Percentiles rank a stretch among this genome's conserved stretches.
These are phyloP conservation scores for Globisporangium nodosum DNA, from an alignment of 352 stramenopile species.

Conservation along the genomic window DNA sequence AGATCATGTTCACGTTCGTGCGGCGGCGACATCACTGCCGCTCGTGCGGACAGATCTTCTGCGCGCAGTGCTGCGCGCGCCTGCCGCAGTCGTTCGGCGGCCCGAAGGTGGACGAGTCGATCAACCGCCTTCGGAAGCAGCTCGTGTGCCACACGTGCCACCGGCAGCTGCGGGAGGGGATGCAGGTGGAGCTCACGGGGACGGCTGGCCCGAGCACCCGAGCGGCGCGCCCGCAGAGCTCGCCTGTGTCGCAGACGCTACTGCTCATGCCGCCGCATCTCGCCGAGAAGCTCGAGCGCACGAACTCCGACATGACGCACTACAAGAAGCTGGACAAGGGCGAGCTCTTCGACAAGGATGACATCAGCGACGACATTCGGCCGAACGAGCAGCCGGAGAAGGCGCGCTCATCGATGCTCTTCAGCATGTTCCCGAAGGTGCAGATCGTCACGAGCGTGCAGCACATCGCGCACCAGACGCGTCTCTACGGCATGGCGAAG, in stretches of 20 bases:
- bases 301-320: conserved; percentile 47
- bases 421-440: conserved; percentile 84
- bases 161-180: conserved; percentile 69
- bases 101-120: conserved; percentile 72
- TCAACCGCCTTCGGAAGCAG: conserved; percentile 70
- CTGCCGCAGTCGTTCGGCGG: conserved; percentile 75
- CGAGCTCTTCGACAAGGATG: conserved; percentile 74
- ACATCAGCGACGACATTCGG: conserved; percentile 65
- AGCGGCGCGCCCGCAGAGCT: conserved; percentile 20
- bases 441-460: conserved; percentile 79
- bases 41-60: conserved; percentile 86
- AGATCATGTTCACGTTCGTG: conserved; percentile 82
- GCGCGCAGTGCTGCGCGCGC: conserved; percentile 69
- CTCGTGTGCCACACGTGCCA: conserved; percentile 85
- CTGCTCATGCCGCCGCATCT: conserved; percentile 77
- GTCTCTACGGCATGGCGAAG: conserved; percentile 43
- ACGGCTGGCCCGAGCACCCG: conserved; percentile 27
- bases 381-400: conserved; percentile 56
- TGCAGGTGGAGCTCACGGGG: conserved; percentile 66
- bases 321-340: conserved; percentile 61
- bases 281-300: conserved; percentile 55
- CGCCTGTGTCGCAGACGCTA: conserved; percentile 42
- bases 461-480: conserved; percentile 65
- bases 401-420: conserved; percentile 42
- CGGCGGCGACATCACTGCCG: conserved; percentile 74